Evolutionary conservation across 2,329 filamentous ascomycete genomes (phyloP), one percentile per base, ranked within the genome.

Genomic region (Albophoma yamanashiensis): DNA sequence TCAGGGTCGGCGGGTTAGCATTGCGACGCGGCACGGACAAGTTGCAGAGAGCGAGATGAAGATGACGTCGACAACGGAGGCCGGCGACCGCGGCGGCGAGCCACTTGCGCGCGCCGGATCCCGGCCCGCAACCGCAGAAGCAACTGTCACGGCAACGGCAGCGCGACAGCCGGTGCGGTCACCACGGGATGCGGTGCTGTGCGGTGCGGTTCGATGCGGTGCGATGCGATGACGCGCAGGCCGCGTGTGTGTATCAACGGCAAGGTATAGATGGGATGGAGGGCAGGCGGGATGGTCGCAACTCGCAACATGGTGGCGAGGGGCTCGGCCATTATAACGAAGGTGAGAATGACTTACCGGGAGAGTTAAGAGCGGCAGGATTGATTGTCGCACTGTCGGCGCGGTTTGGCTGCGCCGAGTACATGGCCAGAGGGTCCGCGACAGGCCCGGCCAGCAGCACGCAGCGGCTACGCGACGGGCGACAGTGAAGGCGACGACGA

Each of bases 321-420:
- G 17, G 22, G 14, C 4, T 7, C n/a, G 47, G 27, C 43, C 31
- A 34, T 57, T 57, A 57, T 45, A 60, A 59, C 47, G n/a, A 65
- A 45, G 55, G 25, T 57, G 25, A 22, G n/a, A 38, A 59, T 58
- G 56, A 81, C 78, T 75, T 86, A 93, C 89, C 85, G 79, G 86
- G 79, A 73, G 87, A 87, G 78, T 89, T 91, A 79, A 96, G 82
- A 65, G 89, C 89, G 71, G 90, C 90, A 74, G 91, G 91, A 81
- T 95, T 91, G 81, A 96, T 94, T 72, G 91, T 95, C 73, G 89
- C 89, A 80, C 88, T 88, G 74, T 90, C 88, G 83, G 89, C 88
- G 76, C 85, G 85, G 80, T 87, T 88, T 75, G 86, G 82, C 75
- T 67, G 72, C 62, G 67, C 70, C 63, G 71, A 70, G 70, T 75